Evolutionary conservation across 1,139 yeast species (phyloP).

Genomic region (Taiozyma sp.): DNA sequence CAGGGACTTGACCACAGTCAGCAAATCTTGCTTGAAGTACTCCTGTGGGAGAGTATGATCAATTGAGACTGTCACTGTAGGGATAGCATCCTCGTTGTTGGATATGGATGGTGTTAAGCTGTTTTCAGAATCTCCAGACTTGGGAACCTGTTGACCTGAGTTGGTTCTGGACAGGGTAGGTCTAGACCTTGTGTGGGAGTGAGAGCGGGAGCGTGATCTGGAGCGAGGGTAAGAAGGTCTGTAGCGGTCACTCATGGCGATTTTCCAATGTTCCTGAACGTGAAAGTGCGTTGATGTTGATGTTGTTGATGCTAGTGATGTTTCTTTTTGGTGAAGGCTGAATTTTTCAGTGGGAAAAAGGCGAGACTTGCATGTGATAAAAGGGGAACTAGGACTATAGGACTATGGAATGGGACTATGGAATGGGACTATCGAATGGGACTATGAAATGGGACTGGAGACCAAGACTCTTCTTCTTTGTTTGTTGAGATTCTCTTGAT

Average conservation of each 20-base stretch:
- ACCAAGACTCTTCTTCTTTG: no score
- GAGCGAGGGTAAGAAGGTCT: conserved; percentile 1
- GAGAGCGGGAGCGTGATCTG: conserved; percentile 8
- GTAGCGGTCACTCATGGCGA: conserved; percentile 6
- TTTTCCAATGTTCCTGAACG: neutral
- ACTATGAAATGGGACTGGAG: no score
- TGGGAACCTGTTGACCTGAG: neutral
- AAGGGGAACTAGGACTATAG: neutral
- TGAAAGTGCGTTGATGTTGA: neutral
- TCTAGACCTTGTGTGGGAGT: conserved; percentile 3
- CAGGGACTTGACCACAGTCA: conserved; percentile 58
- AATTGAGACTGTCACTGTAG: conserved; percentile 33
- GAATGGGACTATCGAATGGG: neutral
- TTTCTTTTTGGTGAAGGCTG: neutral
- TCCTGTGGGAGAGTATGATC: conserved; percentile 76
- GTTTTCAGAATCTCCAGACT: neutral
- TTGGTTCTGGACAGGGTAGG: neutral
- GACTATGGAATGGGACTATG: no score
- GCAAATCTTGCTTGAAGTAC: conserved; percentile 78
- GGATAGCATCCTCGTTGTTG: conserved; percentile 24
- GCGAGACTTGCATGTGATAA: conserved; percentile 4
- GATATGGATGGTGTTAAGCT: neutral
- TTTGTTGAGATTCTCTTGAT: no score
- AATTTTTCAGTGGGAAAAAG: neutral
- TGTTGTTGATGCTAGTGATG: neutral